Evolutionary conservation across 805 yeast genomes (phyloP), one percentile per base, ranked within the genome.

Genomic region (Saccharomycopsis javanensis): DNA sequence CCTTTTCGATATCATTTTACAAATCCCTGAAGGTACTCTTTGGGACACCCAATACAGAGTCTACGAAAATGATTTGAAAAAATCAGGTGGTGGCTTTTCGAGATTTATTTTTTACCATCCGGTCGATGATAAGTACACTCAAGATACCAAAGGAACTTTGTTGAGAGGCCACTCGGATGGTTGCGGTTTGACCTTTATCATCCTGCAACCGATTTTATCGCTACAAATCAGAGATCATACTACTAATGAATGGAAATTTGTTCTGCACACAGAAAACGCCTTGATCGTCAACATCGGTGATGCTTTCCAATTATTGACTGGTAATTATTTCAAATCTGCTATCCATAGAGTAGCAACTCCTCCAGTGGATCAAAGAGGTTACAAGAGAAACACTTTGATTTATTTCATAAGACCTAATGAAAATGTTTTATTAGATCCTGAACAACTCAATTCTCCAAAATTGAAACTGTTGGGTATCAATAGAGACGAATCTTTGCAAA

Each of bases 301-400:
- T 60, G 72, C 74, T 1, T 54, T 73, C 50, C 75, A 72, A 59
- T 73, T 73, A 55, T 63, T 73, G 18, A 70, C 77, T 23, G 80
- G 79, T 6, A 78, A 78, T 0, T 74, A 72, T 55, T 77, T 75
- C 64, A 74, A 73, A 54, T 73, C 78, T 20, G 69, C 77, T 15
- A 65, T 76, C 38, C 80, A 77, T 57, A 63, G 80, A 54, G 80
- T 77, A 6, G 70, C 73, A 8, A 69, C 72, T 30, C 79, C 80
- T 1, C 80, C 79, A 2, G 60, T 51, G 1, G 76, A 74, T 52
- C 80, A 76, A 61, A 61, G 60, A 33, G 55, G 62, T 1, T 65
- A 51, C 57, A 64, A 69, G 31, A 61, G 75, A 53, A 60, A 68
- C 53, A 71, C 67, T 8, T 55, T 70, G 11, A 71, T 71, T 15